A percentile compares a stretch with the other conserved stretches of the same genome.
These are phyloP conservation scores for Trichoderma erinaceum DNA, from an alignment of 495 filamentous ascomycete species.

Conservation along the genomic window DNA sequence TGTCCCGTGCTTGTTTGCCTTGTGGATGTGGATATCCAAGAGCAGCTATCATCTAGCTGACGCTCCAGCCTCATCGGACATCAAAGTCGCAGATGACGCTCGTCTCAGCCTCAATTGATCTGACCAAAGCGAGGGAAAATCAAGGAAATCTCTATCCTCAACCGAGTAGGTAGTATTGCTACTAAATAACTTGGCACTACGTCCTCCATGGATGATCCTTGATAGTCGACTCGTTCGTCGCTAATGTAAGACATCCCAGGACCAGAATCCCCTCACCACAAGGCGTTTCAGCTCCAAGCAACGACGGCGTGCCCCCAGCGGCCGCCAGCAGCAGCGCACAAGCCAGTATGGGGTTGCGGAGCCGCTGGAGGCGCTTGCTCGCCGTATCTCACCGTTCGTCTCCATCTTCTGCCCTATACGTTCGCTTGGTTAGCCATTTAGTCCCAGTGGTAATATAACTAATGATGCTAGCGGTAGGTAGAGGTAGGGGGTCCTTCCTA, in stretches of 20 bases:
- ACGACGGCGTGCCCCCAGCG: neutral
- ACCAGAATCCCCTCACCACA: constrained; percentile 12
- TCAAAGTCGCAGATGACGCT: constrained; percentile 3
- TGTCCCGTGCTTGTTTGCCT: neutral
- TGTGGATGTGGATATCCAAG: neutral
- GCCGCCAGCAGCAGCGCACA: constrained; percentile 11
- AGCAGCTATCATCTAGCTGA: neutral
- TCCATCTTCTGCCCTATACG: constrained; percentile 9
- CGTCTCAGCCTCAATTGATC: neutral
- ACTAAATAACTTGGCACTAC: neutral
- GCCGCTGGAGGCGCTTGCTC: constrained; percentile 4
- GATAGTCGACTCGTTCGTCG: neutral
- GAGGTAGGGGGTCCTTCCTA: neutral
- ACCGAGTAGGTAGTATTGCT: neutral
- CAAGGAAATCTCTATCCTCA: neutral
- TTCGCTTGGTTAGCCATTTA: neutral
- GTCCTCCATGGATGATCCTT: constrained; percentile 1
- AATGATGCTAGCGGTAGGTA: neutral
- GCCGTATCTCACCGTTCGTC: constrained; percentile 10
- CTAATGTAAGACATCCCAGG: constrained; percentile 9
- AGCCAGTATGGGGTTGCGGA: constrained; percentile 13
- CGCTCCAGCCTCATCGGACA: constrained; percentile 4
- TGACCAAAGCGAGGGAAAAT: neutral
- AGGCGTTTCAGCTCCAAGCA: neutral
- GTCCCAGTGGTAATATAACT: neutral